Evolutionary conservation across 495 filamentous ascomycete species (phyloP).

Genomic region (Letharia lupina): DNA sequence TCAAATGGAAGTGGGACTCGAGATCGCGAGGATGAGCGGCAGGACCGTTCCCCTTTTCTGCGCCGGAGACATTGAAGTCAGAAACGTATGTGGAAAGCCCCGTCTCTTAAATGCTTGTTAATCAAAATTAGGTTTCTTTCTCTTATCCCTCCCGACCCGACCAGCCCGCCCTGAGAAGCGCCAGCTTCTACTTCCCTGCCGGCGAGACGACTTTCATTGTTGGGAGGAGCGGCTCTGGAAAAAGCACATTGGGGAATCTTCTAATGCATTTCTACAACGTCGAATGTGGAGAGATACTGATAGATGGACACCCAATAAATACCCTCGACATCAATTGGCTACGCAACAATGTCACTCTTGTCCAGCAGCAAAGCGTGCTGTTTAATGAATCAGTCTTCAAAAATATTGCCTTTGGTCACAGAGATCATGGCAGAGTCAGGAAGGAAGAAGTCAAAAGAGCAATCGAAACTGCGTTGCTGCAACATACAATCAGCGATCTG

Average conservation of each 20-base stretch:
- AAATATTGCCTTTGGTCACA: conserved; percentile 72
- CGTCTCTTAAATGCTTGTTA: not conserved
- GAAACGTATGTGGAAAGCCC: conserved; percentile 47
- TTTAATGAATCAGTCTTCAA: conserved; percentile 75
- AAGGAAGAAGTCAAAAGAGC: conserved; percentile 46
- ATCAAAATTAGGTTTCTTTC: conserved; percentile 58
- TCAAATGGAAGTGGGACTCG: conserved; percentile 29
- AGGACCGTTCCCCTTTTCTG: conserved; percentile 35
- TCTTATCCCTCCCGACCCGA: conserved; percentile 69
- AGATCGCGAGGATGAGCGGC: conserved; percentile 26
- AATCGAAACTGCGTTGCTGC: conserved; percentile 58
- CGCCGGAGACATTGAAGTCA: conserved; percentile 60
- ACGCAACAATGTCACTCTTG: conserved; percentile 66
- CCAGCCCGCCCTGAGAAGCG: conserved; percentile 50
- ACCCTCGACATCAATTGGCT: conserved; percentile 63
- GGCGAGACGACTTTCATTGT: conserved; percentile 74
- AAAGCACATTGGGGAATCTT: conserved; percentile 80
- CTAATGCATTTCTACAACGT: conserved; percentile 70
- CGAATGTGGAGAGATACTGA: conserved; percentile 51
- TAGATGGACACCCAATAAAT: conserved; percentile 60
- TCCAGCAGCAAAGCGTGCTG: conserved; percentile 74
- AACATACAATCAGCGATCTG: conserved; percentile 60
- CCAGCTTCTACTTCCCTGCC: conserved; percentile 59
- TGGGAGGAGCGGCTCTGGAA: conserved; percentile 83
- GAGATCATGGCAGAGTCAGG: conserved; percentile 40